These are phyloP conservation scores for Esteya vermicola DNA, from an alignment of 2,329 filamentous ascomycete species.

Conservation along the genomic window DNA sequence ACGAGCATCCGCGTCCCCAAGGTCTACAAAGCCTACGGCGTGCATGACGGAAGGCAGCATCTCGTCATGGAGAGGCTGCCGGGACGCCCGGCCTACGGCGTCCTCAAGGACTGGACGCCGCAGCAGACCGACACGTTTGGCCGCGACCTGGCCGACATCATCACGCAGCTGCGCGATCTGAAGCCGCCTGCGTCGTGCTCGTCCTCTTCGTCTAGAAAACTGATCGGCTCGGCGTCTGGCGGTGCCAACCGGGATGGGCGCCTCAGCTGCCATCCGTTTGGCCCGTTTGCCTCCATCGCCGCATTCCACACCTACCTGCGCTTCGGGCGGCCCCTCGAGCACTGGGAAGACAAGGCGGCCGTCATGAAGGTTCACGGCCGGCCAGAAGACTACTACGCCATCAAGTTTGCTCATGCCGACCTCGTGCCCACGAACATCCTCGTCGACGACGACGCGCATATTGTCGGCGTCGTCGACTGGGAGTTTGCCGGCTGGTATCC, in stretches of 20 bases:
- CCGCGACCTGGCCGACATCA: not conserved
- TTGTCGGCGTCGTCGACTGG: slow-evolving; percentile 2
- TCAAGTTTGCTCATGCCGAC: not conserved
- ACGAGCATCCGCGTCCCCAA: not conserved
- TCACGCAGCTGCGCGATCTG: not conserved
- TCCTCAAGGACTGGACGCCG: not conserved
- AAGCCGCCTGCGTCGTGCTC: not conserved
- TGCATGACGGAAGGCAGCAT: not conserved
- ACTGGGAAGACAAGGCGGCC: not conserved
- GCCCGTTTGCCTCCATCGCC: not conserved
- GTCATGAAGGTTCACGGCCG: not conserved
- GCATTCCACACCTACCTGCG: slow-evolving; percentile 2
- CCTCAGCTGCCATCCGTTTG: not conserved
- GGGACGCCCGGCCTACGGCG: not conserved
- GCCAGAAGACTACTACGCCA: not conserved
- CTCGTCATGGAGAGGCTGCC: not conserved
- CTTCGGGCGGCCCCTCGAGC: not conserved
- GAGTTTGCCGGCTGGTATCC: not conserved
- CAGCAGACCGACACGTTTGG: not conserved
- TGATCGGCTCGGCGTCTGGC: not conserved
- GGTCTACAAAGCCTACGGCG: not conserved
- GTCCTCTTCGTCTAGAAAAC: too few relatives aligned
- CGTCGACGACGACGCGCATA: not conserved
- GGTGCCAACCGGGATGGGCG: not conserved
- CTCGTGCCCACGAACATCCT: not conserved